These are phyloP conservation scores for Aspergillus udagawae DNA, from an alignment of 2,329 filamentous ascomycete genomes.

Conservation along the genomic window DNA sequence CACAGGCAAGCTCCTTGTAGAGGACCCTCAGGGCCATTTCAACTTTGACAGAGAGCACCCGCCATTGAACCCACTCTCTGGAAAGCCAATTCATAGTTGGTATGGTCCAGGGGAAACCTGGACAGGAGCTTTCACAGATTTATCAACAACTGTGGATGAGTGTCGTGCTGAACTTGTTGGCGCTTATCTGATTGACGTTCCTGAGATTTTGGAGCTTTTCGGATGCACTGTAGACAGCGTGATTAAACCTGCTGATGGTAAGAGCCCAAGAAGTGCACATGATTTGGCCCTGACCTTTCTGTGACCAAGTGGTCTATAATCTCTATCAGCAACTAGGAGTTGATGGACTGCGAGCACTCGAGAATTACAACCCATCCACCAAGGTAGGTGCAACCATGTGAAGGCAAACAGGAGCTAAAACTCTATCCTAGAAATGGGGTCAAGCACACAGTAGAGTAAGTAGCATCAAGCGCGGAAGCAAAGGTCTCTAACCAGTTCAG, in stretches of 20 bases:
- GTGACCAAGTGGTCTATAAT: slow-evolving; percentile 36
- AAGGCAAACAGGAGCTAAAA: not conserved
- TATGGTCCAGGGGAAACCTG: slow-evolving; percentile 63
- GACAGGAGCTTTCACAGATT: slow-evolving; percentile 56
- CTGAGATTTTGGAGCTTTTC: slow-evolving; percentile 42
- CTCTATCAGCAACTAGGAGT: slow-evolving; percentile 42
- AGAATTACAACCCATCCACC: slow-evolving; percentile 36
- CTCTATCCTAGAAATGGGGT: slow-evolving; percentile 8
- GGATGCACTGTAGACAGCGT: slow-evolving; percentile 14
- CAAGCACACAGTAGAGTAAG: slow-evolving; percentile 16
- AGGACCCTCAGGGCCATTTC: slow-evolving; percentile 40
- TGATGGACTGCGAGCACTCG: slow-evolving; percentile 38
- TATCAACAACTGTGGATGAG: slow-evolving; percentile 61
- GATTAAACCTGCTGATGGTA: slow-evolving; percentile 11
- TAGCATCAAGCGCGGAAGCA: not conserved
- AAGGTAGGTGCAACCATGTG: slow-evolving; percentile 38
- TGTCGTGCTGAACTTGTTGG: slow-evolving; percentile 43
- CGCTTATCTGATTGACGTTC: slow-evolving; percentile 44
- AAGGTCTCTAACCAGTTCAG: slow-evolving; percentile 25
- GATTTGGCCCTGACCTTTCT: slow-evolving; percentile 25
- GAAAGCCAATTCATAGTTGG: slow-evolving; percentile 46
- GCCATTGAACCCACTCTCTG: slow-evolving; percentile 54
- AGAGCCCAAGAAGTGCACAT: not conserved
- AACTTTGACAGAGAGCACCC: slow-evolving; percentile 55
- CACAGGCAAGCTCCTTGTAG: slow-evolving; percentile 59